Conservation (phyloP, 108 stramenopile species). For the Cyclotella sp. region DNA sequence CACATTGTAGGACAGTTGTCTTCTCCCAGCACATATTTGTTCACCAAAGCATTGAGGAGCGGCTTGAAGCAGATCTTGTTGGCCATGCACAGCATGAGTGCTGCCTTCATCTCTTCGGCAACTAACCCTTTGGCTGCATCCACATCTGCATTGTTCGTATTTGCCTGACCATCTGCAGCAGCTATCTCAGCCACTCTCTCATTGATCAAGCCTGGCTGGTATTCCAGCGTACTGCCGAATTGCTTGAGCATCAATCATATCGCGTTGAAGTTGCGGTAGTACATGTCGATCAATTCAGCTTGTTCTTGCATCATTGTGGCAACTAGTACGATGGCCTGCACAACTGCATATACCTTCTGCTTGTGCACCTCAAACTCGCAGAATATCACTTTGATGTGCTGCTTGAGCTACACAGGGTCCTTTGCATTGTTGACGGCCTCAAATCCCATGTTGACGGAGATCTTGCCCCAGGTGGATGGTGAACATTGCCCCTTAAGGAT, state of each 20-base stretch:
- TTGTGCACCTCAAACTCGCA: too few relatives aligned
- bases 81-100: neutral
- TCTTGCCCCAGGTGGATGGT: constrained; percentile 2
- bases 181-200: too few relatives aligned
- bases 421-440: neutral
- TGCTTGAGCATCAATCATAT: neutral
- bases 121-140: neutral
- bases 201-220: neutral
- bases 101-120: too few relatives aligned
- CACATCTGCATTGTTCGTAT: neutral
- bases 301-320: neutral
- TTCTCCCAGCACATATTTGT: too few relatives aligned
- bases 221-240: neutral
- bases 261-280: neutral
- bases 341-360: neutral
- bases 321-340: neutral
- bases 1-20: neutral
- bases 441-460: neutral
- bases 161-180: too few relatives aligned
- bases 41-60: neutral
- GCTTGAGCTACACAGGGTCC: neutral
- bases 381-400: neutral
- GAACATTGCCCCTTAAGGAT: constrained; percentile 8
- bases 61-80: neutral
- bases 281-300: neutral